Base-by-base conservation (phyloP, 2,329 filamentous ascomycete species). In the Fusarium marasasianum region DNA sequence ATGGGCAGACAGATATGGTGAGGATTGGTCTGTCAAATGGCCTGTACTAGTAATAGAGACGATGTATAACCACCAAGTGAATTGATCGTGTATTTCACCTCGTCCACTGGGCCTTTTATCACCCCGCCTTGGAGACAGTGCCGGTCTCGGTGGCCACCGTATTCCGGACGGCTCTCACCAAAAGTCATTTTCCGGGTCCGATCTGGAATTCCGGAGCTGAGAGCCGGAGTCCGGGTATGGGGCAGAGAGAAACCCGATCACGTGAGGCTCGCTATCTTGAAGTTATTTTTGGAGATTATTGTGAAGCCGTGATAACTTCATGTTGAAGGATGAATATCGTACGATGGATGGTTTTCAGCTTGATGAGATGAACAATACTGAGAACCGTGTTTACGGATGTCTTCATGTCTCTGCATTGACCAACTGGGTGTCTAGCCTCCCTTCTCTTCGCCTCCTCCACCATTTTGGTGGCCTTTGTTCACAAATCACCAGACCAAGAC, bases 91-190 rank as follows among this genome's bases (percentile, higher is more conserved):
- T 59, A 69, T 60, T 68, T 72, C 33, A 47, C 14, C 54, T 48
- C 41, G 71, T 55, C 68, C n/a, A 35, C 47, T 58, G 50, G 58
- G 63, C 58, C 63, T 74, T 74, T 74, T 73, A 73, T 73, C 43
- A 74, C 71, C 66, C 66, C 71, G 56, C 71, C 54, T 55, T 56
- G 58, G 57, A 73, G 56, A 74, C 41, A 22, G 31, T 54, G 66
- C 71, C 71, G 71, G 71, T 73, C 41, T 73, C 71, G 71, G 71
- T 73, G 61, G 56, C 20, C 62, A 63, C 71, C 35, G 47, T 71
- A 73, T 71, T 73, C 71, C 71, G 71, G 44, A 11, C 43, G 17
- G 31, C 61, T 57, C 45, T 60, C 55, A 66, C 71, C 56, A 74
- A 71, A 67, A 50, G 12, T 41, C 55, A 53, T 73, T 73, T 62